Base-by-base conservation (phyloP, 768 basidiomycete species). In the Lactarius sanguifluus region DNA sequence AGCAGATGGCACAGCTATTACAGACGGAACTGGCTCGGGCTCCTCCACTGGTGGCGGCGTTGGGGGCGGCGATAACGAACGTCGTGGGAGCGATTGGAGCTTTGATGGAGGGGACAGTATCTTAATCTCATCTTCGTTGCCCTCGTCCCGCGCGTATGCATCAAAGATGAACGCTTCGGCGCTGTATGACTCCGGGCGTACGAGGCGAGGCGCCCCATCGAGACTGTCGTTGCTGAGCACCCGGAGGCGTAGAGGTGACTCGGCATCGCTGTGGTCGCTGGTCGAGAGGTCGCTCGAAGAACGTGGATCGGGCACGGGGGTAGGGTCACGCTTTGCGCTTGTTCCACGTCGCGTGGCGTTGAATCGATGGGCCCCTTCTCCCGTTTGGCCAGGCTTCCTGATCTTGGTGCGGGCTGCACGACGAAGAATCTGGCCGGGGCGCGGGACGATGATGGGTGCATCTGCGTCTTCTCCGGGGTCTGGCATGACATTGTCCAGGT, bases 401-500 rank as follows among this genome's bases (percentile, higher is more conserved):
- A 98, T 97, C 80, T 94, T 95, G 1, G 97, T 99, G 16, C 96
- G 87, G 5, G 94, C 94, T 12, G 94, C 86, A 43, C 97, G 90
- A 25, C 94, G 90, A 15, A 99, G 82, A 71, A 95, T 94, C 75
- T 88, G 91, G 8, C 92, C 92, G 1, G 93, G 94, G 30, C 88
- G 90, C 55, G 93, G 91, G 23, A 91, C 86, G 67, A 97, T 92
- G 72, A 97, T 91, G 28, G 96, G 96, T n/a, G 85, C 84, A 76
- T 97, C 94, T 5, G 87, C 87, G 71, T 94, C 93, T 67, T 94
- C 94, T 10, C 81, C 85, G 74, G 86, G 80, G 67, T 87, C 86
- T 8, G 85, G 79, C 69, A 88, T 82, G 16, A 58, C 20, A 69
- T 86, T 81, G 72, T 90, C 89, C 81, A 88, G 85, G 72, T 83